Evolutionary conservation across 352 stramenopile species (phyloP).

Genomic region (Peronosclerospora sorghi): DNA sequence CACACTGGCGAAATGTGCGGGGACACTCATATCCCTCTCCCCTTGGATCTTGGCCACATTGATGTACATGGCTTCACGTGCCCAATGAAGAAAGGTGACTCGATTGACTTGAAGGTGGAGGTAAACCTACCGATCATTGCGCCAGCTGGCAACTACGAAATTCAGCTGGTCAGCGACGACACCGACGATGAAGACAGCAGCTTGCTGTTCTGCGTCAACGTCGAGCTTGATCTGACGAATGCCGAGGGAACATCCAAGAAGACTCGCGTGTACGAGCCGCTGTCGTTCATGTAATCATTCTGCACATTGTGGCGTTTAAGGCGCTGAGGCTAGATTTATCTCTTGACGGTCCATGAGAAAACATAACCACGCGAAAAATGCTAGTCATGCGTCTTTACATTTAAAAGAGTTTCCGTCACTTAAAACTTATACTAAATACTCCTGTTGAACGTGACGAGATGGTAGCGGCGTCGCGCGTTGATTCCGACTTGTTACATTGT

Average conservation of each 20-base stretch:
- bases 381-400: too few species aligned
- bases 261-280: slow-evolving; percentile 57
- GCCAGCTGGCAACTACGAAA: slow-evolving; percentile 71
- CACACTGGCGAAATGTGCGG: slow-evolving; percentile 69
- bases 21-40: slow-evolving; percentile 67
- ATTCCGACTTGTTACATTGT: too few species aligned
- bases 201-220: slow-evolving; percentile 67
- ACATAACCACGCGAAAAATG: too few species aligned
- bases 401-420: too few species aligned
- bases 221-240: slow-evolving; percentile 49
- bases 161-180: slow-evolving; percentile 52
- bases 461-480: too few species aligned
- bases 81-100: slow-evolving; percentile 53
- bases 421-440: too few species aligned
- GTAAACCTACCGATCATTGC: slow-evolving; percentile 78
- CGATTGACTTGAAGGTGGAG: slow-evolving; percentile 59
- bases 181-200: slow-evolving; percentile 32
- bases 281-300: slow-evolving; percentile 49
- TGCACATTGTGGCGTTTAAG: neutral
- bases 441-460: too few species aligned
- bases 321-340: too few species aligned
- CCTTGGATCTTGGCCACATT: slow-evolving; percentile 76
- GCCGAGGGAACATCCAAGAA: slow-evolving; percentile 28
- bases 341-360: too few species aligned
- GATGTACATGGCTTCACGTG: slow-evolving; percentile 73